Conservation (phyloP, 192 early-diverging fungal species). For the Spinellus fusiger region DNA sequence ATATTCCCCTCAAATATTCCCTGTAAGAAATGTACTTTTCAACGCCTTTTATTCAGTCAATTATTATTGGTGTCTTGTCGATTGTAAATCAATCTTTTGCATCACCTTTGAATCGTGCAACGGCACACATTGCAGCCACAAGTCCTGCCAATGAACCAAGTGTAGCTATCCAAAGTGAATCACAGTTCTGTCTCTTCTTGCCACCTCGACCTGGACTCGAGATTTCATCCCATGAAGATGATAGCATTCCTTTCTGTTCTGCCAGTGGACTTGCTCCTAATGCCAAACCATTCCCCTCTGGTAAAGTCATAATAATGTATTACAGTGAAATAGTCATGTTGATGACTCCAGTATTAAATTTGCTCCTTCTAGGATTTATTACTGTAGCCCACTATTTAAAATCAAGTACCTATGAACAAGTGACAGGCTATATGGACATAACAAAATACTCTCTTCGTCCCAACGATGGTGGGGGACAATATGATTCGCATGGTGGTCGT, state of each 20-base stretch:
- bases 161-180: slow-evolving; percentile 6
- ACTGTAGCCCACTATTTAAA: slow-evolving; percentile 30
- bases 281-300: slow-evolving; percentile 18
- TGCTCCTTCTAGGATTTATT: slow-evolving; percentile 35
- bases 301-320: background rate
- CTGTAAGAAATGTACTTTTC: background rate
- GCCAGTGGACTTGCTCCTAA: slow-evolving; percentile 4
- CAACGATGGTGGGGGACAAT: slow-evolving; percentile 42
- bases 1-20: too few species aligned
- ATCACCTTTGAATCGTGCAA: background rate
- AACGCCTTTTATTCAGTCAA: background rate
- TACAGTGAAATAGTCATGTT: background rate
- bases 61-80: background rate
- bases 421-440: slow-evolving; percentile 39
- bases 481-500: slow-evolving; percentile 30
- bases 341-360: background rate
- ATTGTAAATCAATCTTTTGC: background rate
- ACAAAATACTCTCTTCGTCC: slow-evolving; percentile 25
- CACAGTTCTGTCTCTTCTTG: slow-evolving; percentile 40
- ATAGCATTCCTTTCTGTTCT: slow-evolving; percentile 40
- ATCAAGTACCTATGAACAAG: slow-evolving; percentile 34
- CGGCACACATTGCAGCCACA: background rate
- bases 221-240: slow-evolving; percentile 32
- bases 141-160: background rate
- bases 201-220: slow-evolving; percentile 32